These are phyloP conservation scores for Penicillium egyptiacum DNA, from an alignment of 495 filamentous ascomycete genomes.

Conservation along the genomic window DNA sequence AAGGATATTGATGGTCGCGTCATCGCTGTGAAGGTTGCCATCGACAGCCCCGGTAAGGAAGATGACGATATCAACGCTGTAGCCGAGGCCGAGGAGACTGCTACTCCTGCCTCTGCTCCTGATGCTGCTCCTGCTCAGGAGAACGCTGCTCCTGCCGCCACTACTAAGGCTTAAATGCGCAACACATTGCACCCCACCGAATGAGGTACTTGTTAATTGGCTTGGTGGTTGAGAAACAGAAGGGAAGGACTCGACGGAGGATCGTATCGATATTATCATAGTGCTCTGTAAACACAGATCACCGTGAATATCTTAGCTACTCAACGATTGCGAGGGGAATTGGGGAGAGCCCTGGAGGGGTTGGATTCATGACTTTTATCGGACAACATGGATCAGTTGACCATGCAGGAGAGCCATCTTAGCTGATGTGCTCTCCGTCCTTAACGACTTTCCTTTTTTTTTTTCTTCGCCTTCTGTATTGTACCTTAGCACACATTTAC, in stretches of 20 bases:
- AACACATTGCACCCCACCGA: constrained; percentile 20
- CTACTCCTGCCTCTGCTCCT: constrained; percentile 36
- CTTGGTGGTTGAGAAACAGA: constrained; percentile 5
- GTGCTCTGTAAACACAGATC: constrained; percentile 6
- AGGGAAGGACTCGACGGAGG: constrained; percentile 3
- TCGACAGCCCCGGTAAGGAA: constrained; percentile 98
- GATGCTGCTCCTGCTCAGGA: constrained; percentile 25
- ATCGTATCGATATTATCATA: constrained; percentile 21
- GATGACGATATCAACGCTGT: constrained; percentile 82
- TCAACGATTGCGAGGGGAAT: constrained; percentile 11
- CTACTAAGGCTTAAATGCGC: constrained; percentile 38
- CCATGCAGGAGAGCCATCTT: constrained; percentile 27
- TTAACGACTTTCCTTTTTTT: constrained; percentile 41
- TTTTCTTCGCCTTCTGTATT: constrained; percentile 39
- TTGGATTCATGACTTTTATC: constrained; percentile 27
- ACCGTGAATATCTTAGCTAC: constrained; percentile 23
- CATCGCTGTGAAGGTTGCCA: constrained; percentile 99
- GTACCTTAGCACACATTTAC: constrained; percentile 53
- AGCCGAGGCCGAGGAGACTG: constrained; percentile 47
- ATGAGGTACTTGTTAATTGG: constrained; percentile 26
- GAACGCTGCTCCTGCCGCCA: constrained; percentile 14
- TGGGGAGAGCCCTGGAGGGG: constrained; percentile 16
- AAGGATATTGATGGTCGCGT: constrained; percentile 98
- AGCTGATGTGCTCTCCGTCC: constrained; percentile 27
- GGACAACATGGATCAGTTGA: constrained; percentile 25